Base-by-base conservation (phyloP, 2,329 filamentous ascomycete species). In the Fulvia fulva region DNA sequence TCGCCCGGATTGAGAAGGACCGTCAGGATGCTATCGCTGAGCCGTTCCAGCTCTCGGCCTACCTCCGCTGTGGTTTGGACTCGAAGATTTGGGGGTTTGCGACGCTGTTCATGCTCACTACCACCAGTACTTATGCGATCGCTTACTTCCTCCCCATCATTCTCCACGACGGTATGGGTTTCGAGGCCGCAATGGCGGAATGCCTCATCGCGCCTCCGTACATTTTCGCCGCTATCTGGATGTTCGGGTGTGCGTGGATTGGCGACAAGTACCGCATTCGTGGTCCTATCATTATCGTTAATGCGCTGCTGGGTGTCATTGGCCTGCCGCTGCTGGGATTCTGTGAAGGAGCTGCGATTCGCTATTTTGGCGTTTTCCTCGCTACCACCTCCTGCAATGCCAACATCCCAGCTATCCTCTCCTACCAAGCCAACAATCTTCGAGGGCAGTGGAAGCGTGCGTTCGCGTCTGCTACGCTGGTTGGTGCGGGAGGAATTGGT, bases 371-470 rank as follows among this genome's bases (percentile, higher is more conserved):
- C n/a, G 71, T 71, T 56, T 74, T 73, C 67, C 65, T 73, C 46
- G 71, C 71, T 30, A 72, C 70, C 3, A 68, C 68, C 2, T 66
- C 64, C 32, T 65, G 60, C 58, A 72, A 72, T 50, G 65, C 86
- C 63, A 69, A 94, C 70, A 80, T 93, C 4, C 90, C 91, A 0
- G 80, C 85, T 1, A 79, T 84, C 47, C 84, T 95, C 77, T 83
- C 89, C 0, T 94, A 90, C 76, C 90, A 93, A 76, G 89, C 89
- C 44, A 94, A 93, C 76, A 95, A 95, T 74, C 87, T 95, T 68
- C 86, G 89, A 54, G 90, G 90, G 0, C 90, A 94, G 75, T 95
- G 90, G 89, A 95, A 93, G 77, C 84, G 91, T 50, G 90, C 90
- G 0, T 87, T 94, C 65, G 87, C 85, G 71, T 89, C 85, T 59